Evolutionary conservation across 2,329 filamentous ascomycete genomes (phyloP).

Genomic region (Epichloe baconii): DNA sequence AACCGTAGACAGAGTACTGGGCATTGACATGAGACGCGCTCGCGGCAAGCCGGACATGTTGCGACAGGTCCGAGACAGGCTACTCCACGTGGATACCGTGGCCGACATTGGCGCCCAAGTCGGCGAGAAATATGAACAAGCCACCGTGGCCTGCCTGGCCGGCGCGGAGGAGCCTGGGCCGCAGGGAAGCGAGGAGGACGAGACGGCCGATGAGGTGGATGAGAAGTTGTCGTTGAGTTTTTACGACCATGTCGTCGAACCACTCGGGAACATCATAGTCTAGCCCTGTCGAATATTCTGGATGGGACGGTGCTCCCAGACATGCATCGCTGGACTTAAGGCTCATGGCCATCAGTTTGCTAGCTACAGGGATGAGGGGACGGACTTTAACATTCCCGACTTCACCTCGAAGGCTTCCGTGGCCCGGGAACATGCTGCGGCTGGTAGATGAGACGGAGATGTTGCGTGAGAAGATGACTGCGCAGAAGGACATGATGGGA

Average conservation of each 20-base stretch:
- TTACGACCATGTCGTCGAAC: constrained; percentile 32
- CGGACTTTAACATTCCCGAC: constrained; percentile 11
- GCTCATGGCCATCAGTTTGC: constrained; percentile 17
- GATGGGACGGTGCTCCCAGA: neutral
- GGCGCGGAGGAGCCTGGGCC: constrained; percentile 26
- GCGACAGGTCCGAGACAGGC: constrained; percentile 19
- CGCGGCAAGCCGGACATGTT: constrained; percentile 25
- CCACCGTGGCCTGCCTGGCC: constrained; percentile 22
- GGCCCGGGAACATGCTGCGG: constrained; percentile 3
- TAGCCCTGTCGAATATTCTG: constrained; percentile 6
- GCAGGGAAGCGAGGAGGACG: constrained; percentile 24
- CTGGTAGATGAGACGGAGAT: constrained; percentile 3
- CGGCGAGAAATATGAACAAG: constrained; percentile 27
- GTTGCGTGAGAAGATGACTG: constrained; percentile 1
- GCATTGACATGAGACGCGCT: constrained; percentile 22
- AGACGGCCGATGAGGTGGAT: constrained; percentile 27
- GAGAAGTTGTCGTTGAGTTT: constrained; percentile 26
- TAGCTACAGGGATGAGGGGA: constrained; percentile 1
- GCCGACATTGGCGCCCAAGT: constrained; percentile 24
- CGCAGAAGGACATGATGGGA: neutral
- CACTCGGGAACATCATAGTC: constrained; percentile 23
- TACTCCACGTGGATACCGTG: constrained; percentile 19
- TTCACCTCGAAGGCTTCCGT: constrained; percentile 11
- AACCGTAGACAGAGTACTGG: constrained; percentile 29
- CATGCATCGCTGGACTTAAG: neutral